Evolutionary conservation across 73 alveolate genomes (phyloP).

Genomic region (Symbiodinium pilosum): DNA sequence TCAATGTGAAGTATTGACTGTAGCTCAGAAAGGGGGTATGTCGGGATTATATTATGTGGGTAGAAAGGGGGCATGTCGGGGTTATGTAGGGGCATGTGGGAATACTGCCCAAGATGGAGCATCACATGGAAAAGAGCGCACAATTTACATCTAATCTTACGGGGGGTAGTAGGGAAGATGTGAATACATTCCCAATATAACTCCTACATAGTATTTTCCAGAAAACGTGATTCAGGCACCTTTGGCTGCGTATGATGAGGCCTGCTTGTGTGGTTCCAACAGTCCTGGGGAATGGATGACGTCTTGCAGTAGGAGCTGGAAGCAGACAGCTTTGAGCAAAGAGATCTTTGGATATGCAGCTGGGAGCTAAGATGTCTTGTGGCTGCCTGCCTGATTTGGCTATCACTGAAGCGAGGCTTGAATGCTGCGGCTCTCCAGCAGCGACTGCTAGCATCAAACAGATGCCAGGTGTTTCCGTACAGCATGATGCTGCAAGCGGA

Average conservation of each 20-base stretch:
- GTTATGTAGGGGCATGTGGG: too few species aligned
- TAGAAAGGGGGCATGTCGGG: too few species aligned
- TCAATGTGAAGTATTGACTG: too few species aligned
- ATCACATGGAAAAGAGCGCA: too few species aligned
- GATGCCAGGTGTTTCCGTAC: not conserved
- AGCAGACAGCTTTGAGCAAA: slow-evolving; percentile 1
- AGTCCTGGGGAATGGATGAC: not conserved
- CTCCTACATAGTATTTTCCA: too few species aligned
- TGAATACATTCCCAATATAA: too few species aligned
- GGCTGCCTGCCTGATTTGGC: not conserved
- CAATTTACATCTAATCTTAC: too few species aligned
- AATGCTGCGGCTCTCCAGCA: slow-evolving; percentile 65
- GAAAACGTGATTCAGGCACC: slow-evolving; percentile 29
- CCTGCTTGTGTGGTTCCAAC: not conserved
- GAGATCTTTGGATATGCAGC: slow-evolving; percentile 61
- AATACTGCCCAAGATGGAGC: too few species aligned
- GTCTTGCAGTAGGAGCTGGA: slow-evolving; percentile 28
- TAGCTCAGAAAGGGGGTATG: too few species aligned
- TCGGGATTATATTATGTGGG: too few species aligned
- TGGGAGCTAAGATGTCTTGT: not conserved
- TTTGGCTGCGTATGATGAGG: slow-evolving; percentile 25
- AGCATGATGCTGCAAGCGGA: not conserved
- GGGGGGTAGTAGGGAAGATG: too few species aligned
- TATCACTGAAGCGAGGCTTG: not conserved
- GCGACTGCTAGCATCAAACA: slow-evolving; percentile 24